Percentiles rank a stretch among this genome's conserved stretches.
Evolutionary conservation across 148 eudicot species (phyloP).

Genomic region (Limonium bicolor): DNA sequence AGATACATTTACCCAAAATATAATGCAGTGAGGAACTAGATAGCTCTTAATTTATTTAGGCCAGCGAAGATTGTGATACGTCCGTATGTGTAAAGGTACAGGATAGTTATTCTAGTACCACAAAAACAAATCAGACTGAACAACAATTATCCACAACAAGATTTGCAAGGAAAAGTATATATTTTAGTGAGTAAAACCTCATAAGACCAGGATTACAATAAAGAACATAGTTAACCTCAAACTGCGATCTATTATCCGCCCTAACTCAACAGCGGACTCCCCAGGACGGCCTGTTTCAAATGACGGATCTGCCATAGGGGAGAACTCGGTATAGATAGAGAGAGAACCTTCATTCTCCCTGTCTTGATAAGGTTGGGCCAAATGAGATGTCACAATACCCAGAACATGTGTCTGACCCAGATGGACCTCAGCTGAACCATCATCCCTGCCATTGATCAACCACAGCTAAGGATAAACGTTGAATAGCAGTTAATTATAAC

Average conservation of each 20-base stretch:
- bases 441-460: constrained; percentile 38
- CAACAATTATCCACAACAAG: not conserved
- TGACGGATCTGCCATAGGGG: constrained; percentile 94
- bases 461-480: too few relatives aligned
- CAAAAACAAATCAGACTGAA: not conserved
- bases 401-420: constrained; percentile 85
- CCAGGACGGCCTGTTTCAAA: constrained; percentile 87
- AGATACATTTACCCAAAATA: not conserved
- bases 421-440: constrained; percentile 87
- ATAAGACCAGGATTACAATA: constrained; percentile 1
- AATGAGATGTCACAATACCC: constrained; percentile 66
- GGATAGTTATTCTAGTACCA: not conserved
- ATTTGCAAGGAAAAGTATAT: not conserved
- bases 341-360: constrained; percentile 87
- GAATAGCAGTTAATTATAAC: too few relatives aligned
- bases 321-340: constrained; percentile 64
- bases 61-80: too few relatives aligned
- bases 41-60: too few relatives aligned
- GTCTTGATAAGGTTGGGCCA: constrained; percentile 76
- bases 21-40: not conserved
- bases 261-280: constrained; percentile 75
- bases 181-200: not conserved
- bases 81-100: too few relatives aligned
- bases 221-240: constrained; percentile 33
- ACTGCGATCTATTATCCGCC: constrained; percentile 87